Percentiles rank a stretch among this genome's conserved stretches.
phyloP scores from a whole-genome alignment of 331 rosid species.

The Malus hybrid region DNA sequence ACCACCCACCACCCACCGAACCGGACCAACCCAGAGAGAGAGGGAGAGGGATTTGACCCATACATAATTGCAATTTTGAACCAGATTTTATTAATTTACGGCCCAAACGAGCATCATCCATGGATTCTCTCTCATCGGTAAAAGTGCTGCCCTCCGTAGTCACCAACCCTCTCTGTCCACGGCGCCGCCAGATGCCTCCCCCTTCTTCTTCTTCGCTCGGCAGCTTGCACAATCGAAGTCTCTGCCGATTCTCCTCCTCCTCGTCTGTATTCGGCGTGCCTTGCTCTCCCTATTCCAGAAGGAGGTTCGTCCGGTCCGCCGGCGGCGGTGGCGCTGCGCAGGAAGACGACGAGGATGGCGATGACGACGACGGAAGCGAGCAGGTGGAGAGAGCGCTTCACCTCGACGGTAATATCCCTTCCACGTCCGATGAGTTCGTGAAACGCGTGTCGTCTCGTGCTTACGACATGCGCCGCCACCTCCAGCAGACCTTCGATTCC shows the following conservation, averaged over 20 bases:
- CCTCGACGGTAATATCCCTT: slow-evolving; percentile 77
- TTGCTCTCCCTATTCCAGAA: slow-evolving; percentile 5
- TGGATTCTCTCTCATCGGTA: slow-evolving; percentile 81
- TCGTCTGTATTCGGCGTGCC: slow-evolving; percentile 4
- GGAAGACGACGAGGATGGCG: neutral
- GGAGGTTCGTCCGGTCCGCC: slow-evolving; percentile 12
- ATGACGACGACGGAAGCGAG: slow-evolving; percentile 26
- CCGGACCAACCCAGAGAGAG: neutral
- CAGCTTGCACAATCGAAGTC: slow-evolving; percentile 6
- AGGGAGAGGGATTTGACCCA: neutral
- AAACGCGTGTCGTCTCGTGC: slow-evolving; percentile 92
- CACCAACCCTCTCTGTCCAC: slow-evolving; percentile 29
- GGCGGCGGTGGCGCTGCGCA: slow-evolving; percentile 14
- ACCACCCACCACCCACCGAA: neutral
- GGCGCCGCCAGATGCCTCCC: slow-evolving; percentile 15
- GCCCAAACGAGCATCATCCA: neutral
- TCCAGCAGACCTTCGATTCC: slow-evolving; percentile 69
- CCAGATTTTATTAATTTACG: neutral
- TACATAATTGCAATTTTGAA: neutral
- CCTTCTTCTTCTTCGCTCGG: slow-evolving; percentile 17
- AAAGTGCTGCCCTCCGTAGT: slow-evolving; percentile 54
- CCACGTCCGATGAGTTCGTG: slow-evolving; percentile 69
- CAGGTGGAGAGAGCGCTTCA: slow-evolving; percentile 77
- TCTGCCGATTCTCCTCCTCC: slow-evolving; percentile 11
- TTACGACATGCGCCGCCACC: slow-evolving; percentile 84